A percentile compares a stretch with the other conserved stretches of the same genome.
These are phyloP conservation scores for Saccharomyces mikatae DNA, from an alignment of 805 yeast genomes.

Conservation along the genomic window DNA sequence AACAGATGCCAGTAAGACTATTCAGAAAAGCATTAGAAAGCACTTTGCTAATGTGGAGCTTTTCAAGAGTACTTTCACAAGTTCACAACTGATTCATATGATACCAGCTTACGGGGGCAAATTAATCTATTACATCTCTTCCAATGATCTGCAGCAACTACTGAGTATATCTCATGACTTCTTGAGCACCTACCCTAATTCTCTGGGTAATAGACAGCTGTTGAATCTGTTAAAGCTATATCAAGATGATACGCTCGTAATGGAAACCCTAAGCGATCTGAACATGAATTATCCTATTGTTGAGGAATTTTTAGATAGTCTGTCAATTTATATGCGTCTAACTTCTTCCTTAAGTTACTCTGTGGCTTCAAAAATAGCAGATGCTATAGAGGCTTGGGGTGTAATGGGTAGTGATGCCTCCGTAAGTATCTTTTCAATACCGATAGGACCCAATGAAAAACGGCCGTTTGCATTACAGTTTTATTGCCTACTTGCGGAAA, in stretches of 20 bases:
- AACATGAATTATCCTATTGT: constrained; percentile 5
- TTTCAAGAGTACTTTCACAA: constrained; percentile 15
- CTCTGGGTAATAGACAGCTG: constrained; percentile 7
- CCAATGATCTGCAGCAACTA: constrained; percentile 5
- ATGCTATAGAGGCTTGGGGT: not conserved
- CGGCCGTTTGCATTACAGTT: not conserved
- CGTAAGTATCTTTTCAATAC: not conserved
- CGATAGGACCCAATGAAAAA: not conserved
- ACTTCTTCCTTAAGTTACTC: not conserved
- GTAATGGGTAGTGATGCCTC: not conserved
- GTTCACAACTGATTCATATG: constrained; percentile 16
- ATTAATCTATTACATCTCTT: constrained; percentile 10
- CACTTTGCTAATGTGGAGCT: constrained; percentile 28
- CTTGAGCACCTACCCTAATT: constrained; percentile 8
- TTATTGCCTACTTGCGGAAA: not conserved
- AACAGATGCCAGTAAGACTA: constrained; percentile 38
- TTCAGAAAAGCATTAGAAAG: constrained; percentile 45
- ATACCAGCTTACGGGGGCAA: constrained; percentile 29
- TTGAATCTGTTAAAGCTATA: constrained; percentile 5
- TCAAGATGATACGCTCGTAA: constrained; percentile 8
- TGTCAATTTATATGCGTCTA: not conserved
- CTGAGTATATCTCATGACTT: constrained; percentile 5
- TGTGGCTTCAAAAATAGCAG: not conserved
- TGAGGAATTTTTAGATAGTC: not conserved
- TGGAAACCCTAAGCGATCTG: constrained; percentile 3